Evolutionary conservation across 2,329 filamentous ascomycete genomes (phyloP).

Genomic region (Fusarium sp.): DNA sequence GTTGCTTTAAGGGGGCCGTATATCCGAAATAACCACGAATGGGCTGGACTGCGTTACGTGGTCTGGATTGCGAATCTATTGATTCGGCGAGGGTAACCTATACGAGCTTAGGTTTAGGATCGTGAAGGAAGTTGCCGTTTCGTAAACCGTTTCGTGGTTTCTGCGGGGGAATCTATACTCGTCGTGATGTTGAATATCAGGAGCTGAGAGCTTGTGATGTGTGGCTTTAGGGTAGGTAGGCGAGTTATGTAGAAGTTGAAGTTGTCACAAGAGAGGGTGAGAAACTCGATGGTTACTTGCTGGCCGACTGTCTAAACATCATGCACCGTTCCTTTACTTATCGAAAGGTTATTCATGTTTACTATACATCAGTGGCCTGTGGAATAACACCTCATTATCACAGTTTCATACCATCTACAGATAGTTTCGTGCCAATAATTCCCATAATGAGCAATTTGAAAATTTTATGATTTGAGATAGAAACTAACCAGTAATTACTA

Average conservation of each 20-base stretch:
- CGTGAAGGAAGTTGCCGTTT: conserved; percentile 12
- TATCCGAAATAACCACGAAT: conserved; percentile 17
- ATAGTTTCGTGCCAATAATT: too few species aligned
- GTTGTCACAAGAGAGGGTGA: not conserved
- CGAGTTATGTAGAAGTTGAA: not conserved
- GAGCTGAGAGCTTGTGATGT: not conserved
- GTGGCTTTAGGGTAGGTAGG: not conserved
- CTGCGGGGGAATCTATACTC: not conserved
- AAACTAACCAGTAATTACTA: too few species aligned
- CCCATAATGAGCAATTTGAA: too few species aligned
- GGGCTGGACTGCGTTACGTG: not conserved
- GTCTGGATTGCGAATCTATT: conserved; percentile 1
- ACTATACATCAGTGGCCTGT: too few species aligned
- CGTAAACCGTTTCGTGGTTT: not conserved
- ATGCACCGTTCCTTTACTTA: too few species aligned
- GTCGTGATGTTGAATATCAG: not conserved
- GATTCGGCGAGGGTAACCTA: not conserved
- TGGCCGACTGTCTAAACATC: not conserved
- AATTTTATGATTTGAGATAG: too few species aligned
- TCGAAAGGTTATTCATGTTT: too few species aligned
- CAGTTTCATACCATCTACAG: too few species aligned
- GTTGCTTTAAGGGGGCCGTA: conserved; percentile 20
- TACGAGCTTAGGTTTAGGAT: conserved; percentile 12
- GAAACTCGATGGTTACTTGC: not conserved
- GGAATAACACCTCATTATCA: too few species aligned